Evolutionary conservation across 225 moss, liverwort and hornwort genomes (phyloP), one percentile per base, ranked within the genome.

Genomic region (Takakia lepidozioides): DNA sequence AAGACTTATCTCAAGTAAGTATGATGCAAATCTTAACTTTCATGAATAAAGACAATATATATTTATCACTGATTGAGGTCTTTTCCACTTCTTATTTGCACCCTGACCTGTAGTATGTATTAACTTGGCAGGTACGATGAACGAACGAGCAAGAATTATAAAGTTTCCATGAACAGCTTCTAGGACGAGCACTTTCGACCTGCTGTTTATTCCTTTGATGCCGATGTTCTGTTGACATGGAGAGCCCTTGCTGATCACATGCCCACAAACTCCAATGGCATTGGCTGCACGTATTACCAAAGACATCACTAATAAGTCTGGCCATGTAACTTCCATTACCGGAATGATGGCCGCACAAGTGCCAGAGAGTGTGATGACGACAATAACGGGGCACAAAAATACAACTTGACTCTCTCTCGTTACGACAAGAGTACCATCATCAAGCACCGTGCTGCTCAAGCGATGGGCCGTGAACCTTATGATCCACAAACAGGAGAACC

Each of bases 211-310:
- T 49, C 8, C 0, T 20, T 19, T 29, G 30, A 49, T 29, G n/a
- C 18, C 2, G 49, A 47, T 0, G 15, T 47, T 27, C 25, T 47
- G 10, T 13, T 8, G 8, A 49, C 49, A 15, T 49, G 49, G 30
- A 49, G 8, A 19, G 18, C 17, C 1, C 7, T 49, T 13, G 30
- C 18, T 0, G 15, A n/a, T 7, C 49, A 49, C 19, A 49, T 49
- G 49, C 29, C 49, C 10, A 9, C 22, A 47, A 26, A 49, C 28
- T 16, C 2, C 28, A 29, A 30, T 49, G 49, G 49, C 49, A 15
- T 4, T 15, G 9, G 30, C 18, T 29, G 16, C 6, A 15, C 10
- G 28, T 4, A 49, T 30, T 49, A 5, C 18, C 18, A 19, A 19
- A 4, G 49, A 49, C 29, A 27, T 49, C 15, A 7, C 27, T 9